These are phyloP conservation scores for Fusarium burgessii DNA, from an alignment of 2,329 filamentous ascomycete genomes.

Conservation along the genomic window DNA sequence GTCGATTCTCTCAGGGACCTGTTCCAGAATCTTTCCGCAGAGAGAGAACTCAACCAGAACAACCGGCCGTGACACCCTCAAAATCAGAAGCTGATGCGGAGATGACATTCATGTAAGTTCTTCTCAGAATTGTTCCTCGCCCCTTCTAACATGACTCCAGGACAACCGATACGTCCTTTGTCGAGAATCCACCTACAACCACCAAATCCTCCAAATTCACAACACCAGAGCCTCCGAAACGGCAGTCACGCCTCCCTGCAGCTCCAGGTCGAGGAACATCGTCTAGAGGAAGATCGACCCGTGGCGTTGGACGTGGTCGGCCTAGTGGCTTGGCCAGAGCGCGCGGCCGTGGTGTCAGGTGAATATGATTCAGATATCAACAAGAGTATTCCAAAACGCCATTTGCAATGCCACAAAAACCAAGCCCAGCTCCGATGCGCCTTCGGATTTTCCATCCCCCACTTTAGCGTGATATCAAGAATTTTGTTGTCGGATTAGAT, in stretches of 20 bases:
- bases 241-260: slow-evolving; percentile 62
- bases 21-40: slow-evolving; percentile 84
- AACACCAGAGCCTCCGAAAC: slow-evolving; percentile 52
- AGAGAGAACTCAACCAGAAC: slow-evolving; percentile 68
- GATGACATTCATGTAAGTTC: slow-evolving; percentile 83
- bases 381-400: slow-evolving; percentile 32
- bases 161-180: slow-evolving; percentile 91
- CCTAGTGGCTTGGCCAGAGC: slow-evolving; percentile 60
- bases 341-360: slow-evolving; percentile 60
- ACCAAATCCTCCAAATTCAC: slow-evolving; percentile 63
- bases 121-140: background rate
- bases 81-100: slow-evolving; percentile 67
- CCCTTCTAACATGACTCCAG: slow-evolving; percentile 57
- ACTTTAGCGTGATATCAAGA: slow-evolving; percentile 3
- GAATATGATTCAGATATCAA: slow-evolving; percentile 41
- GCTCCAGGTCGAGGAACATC: slow-evolving; percentile 55
- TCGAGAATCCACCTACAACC: slow-evolving; percentile 80
- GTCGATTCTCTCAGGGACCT: slow-evolving; percentile 70
- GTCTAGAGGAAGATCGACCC: slow-evolving; percentile 47
- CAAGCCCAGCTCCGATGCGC: slow-evolving; percentile 23
- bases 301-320: slow-evolving; percentile 51
- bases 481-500: slow-evolving; percentile 9
- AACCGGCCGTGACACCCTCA: slow-evolving; percentile 47
- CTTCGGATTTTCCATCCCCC: background rate
- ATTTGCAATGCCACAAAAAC: slow-evolving; percentile 22